Evolutionary conservation across 768 basidiomycete genomes (phyloP), one percentile per base, ranked within the genome.

Genomic region (Cyclocybe cylindracea): DNA sequence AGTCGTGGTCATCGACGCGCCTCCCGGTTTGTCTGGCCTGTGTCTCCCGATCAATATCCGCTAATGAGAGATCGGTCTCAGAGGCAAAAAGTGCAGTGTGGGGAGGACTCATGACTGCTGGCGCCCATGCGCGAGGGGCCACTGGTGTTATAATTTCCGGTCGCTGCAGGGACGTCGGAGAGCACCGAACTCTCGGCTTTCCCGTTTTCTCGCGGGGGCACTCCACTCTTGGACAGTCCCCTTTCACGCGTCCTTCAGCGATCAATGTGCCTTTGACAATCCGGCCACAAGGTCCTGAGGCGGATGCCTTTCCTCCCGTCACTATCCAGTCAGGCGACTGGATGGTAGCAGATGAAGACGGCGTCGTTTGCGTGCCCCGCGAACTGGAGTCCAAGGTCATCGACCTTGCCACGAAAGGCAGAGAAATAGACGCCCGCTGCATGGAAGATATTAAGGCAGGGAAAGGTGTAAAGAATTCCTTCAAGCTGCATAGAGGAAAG

Each of bases 51-150:
- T 44, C 29, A 55, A 50, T 39, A 44, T 57, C 49, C 58, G 51
- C 60, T 61, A 46, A 68, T 50, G 50, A 49, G 35, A 43, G 50
- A 35, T 46, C 14, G 38, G 35, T 24, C 34, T 29, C 65, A 87
- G 90, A 84, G 49, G 72, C 77, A 24, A 87, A 87, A 68, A 88
- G 85, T 59, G 91, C 92, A 4, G 89, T 93, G 5, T 96, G 94
- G 94, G 93, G 94, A 18, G 93, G 94, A 14, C 82, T 92, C 44
- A 92, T 94, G 92, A 85, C 91, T 9, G 89, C 90, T 0, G 91
- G 91, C 16, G 93, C 93, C 1, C 80, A 84, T 62, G 79, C 82
- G 10, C 83, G 86, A 50, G 79, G 79, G 14, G 85, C 84, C 10
- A 72, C 74, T 18, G 94, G 91, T 9, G 91, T 88, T 41, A 74